phyloP scores from a whole-genome alignment of 176 grass and related monocot genomes.

The Oryza punctata region DNA sequence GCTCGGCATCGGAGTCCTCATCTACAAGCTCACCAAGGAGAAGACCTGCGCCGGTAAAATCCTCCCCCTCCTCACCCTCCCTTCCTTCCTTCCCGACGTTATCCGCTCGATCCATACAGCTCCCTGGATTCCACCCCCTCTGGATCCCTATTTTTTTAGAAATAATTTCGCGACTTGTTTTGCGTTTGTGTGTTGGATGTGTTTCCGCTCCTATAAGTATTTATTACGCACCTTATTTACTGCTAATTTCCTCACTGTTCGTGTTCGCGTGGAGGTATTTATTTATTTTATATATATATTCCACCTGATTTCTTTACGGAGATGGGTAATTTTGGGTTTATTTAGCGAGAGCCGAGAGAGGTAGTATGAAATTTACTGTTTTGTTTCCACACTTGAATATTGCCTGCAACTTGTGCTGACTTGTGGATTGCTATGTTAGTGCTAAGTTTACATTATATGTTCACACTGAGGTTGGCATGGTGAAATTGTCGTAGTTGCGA shows the following conservation, averaged over 20 bases:
- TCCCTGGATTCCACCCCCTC: background rate
- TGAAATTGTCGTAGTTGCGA: background rate
- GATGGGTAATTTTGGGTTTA: background rate
- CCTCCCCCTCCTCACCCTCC: background rate
- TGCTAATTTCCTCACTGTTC: background rate
- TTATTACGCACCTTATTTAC: background rate
- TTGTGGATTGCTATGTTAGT: background rate
- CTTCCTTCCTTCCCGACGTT: background rate
- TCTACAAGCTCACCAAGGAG: constrained; percentile 99
- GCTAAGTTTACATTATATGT: background rate
- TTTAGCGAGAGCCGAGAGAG: background rate
- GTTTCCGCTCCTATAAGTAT: constrained; percentile 12
- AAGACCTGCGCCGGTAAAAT: constrained; percentile 89
- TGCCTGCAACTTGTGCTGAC: background rate
- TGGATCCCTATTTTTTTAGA: constrained; percentile 22
- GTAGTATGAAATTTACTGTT: background rate
- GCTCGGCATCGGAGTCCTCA: constrained; percentile 74
- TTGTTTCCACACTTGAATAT: background rate
- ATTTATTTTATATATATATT: background rate
- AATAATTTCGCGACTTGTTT: background rate
- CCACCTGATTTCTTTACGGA: background rate
- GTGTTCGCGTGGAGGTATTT: background rate
- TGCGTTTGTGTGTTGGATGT: background rate
- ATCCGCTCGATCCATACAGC: constrained; percentile 45
- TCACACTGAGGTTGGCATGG: background rate